Evolutionary conservation across 805 yeast species (phyloP).

Genomic region (Tetrapisispora arboricola): DNA sequence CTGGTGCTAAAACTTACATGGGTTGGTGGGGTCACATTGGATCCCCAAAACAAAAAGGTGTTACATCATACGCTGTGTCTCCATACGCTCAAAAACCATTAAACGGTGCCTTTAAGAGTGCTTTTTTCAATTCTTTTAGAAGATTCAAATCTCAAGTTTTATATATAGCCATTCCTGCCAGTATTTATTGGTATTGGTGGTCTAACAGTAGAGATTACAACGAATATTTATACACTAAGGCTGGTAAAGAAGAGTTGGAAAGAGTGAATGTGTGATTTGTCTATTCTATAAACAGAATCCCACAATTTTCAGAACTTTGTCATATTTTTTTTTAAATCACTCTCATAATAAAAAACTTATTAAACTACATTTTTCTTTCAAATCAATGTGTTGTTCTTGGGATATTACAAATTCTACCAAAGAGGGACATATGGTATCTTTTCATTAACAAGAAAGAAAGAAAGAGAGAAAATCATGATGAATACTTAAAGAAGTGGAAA

Average conservation of each 20-base stretch:
- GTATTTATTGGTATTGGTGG: conserved; percentile 81
- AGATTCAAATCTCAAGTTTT: conserved; percentile 81
- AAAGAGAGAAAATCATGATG: no score
- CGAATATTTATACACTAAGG: conserved; percentile 92
- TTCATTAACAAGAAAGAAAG: no score
- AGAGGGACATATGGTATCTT: no score
- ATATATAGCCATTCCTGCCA: conserved; percentile 67
- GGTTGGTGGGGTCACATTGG: conserved; percentile 98
- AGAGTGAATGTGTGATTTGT: conserved; percentile 35
- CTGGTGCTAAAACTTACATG: conserved; percentile 68
- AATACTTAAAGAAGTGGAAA: no score
- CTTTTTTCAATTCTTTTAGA: conserved; percentile 89
- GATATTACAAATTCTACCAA: no score
- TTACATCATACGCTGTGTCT: conserved; percentile 82
- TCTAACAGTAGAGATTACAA: conserved; percentile 79
- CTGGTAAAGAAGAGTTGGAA: conserved; percentile 90
- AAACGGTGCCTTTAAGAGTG: conserved; percentile 74
- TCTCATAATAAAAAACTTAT: no score
- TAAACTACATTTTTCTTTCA: no score
- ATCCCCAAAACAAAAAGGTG: conserved; percentile 76
- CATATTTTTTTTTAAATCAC: no score
- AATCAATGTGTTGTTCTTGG: no score
- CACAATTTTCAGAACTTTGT: no score
- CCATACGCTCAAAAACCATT: conserved; percentile 90
- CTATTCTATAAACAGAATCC: no score